phyloP scores from a whole-genome alignment of 2,329 filamentous ascomycete genomes.

The Scolecobasidium constrictum region DNA sequence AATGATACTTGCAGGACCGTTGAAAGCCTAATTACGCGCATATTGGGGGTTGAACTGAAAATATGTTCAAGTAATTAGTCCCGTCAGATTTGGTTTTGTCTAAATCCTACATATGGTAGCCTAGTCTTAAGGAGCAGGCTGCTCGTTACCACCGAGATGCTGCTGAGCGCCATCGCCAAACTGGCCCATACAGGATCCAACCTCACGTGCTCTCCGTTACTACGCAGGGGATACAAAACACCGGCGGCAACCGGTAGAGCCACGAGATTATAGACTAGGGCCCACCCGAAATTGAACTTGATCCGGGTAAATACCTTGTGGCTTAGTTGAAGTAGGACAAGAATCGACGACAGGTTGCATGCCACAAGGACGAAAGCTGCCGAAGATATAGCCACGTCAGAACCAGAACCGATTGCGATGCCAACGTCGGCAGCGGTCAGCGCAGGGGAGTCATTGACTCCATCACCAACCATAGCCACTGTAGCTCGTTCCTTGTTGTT shows the following conservation, averaged over 20 bases:
- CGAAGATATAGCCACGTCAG: conserved; percentile 50
- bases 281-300: conserved; percentile 18
- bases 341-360: conserved; percentile 12
- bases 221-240: conserved; percentile 12
- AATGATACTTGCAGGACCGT: too few species aligned
- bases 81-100: too few species aligned
- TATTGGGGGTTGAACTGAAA: too few species aligned
- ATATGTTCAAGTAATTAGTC: too few species aligned
- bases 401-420: conserved; percentile 43
- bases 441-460: conserved; percentile 29
- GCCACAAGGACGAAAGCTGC: conserved; percentile 16
- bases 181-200: conserved; percentile 78
- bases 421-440: conserved; percentile 19
- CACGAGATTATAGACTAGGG: conserved; percentile 15
- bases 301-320: conserved; percentile 14
- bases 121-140: conserved; percentile 57
- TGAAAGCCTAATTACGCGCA: too few species aligned
- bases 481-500: conserved; percentile 6
- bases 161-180: conserved; percentile 86
- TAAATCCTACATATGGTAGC: conserved; percentile 33
- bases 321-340: conserved; percentile 14
- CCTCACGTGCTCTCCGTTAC: conserved; percentile 43
- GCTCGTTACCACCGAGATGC: conserved; percentile 77
- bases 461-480: conserved; percentile 27
- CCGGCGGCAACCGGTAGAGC: conserved; percentile 16